These are phyloP conservation scores for Solanum hybrid DNA, from an alignment of 305 asterid species.

Conservation along the genomic window DNA sequence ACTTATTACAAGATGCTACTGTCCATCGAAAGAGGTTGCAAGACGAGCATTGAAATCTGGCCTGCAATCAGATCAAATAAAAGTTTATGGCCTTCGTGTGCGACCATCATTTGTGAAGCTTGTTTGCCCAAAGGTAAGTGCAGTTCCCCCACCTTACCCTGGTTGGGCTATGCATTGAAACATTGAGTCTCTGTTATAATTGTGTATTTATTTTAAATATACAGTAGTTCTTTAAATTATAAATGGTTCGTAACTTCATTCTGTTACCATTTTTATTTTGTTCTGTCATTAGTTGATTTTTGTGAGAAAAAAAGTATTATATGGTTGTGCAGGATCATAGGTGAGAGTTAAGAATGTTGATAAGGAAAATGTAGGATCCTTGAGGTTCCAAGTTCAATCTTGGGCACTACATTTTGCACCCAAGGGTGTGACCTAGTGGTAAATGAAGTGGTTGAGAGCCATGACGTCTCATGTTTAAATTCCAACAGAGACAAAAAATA, in stretches of 20 bases:
- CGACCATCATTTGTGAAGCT: slow-evolving; percentile 87
- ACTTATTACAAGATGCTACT: slow-evolving; percentile 84
- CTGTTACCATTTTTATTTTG: background rate
- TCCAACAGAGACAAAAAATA: too few relatives aligned
- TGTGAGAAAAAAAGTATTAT: background rate
- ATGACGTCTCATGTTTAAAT: too few relatives aligned
- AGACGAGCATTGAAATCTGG: slow-evolving; percentile 81
- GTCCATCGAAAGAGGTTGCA: slow-evolving; percentile 85
- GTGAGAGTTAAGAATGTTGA: background rate
- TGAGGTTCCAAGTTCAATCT: too few relatives aligned
- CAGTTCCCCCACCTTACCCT: background rate
- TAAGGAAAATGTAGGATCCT: too few relatives aligned
- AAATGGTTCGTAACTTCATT: background rate
- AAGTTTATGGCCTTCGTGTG: slow-evolving; percentile 82
- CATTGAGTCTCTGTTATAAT: background rate
- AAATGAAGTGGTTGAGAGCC: too few relatives aligned
- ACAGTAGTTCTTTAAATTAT: background rate
- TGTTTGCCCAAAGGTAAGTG: slow-evolving; percentile 63
- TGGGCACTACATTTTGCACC: too few relatives aligned
- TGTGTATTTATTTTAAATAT: background rate
- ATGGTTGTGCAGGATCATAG: background rate
- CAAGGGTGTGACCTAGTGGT: too few relatives aligned
- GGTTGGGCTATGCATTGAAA: background rate
- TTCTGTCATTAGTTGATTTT: background rate
- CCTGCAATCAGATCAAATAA: slow-evolving; percentile 61